Base-by-base conservation (phyloP, 139 green algal genomes). In the Auxenochlorella pyrenoidosa region DNA sequence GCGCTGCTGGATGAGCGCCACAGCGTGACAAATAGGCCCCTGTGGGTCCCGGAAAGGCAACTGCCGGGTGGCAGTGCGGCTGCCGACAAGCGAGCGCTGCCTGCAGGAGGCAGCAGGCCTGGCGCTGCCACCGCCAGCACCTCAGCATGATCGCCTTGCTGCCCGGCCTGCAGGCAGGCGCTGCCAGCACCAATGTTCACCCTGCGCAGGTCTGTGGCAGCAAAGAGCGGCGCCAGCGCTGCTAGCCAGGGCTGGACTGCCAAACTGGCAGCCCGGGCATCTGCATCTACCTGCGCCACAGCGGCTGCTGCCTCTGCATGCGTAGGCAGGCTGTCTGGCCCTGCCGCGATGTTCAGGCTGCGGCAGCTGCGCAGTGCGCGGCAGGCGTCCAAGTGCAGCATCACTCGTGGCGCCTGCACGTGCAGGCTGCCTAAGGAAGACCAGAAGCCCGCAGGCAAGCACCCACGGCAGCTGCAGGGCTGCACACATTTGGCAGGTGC, bases 221-320 rank as follows among this genome's bases (percentile, higher is more conserved):
- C 75, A 63, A 81, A 81, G 10, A 81, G 12, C 28, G 75, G 41
- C 44, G 75, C 75, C 26, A 81, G 44, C 24, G 6, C 75, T 5
- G 75, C 75, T 30, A 81, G 43, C 75, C 75, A 81, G 43, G 75
- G 75, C 13, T 63, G 75, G 40, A 81, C 75, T 38, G 26, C n/a
- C 10, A 30, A 8, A 1, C 3, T 36, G 19, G 15, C 71, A 3
- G 38, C 22, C 21, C n/a, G n/a, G n/a, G n/a, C n/a, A n/a, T 28
- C 38, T 51, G 38, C 24, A 41, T 36, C 63, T 34, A n/a, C 63
- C 28, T 71, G 63, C 63, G 63, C 63, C 28, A 4, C 63, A 71
- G 63, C 28, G 22, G 26, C 63, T 22, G 70, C 70, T n/a, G 71
- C 38, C 10, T 38, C 38, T 24, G 73, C 36, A 16, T 0, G 24